Evolutionary conservation across 805 yeast species (phyloP).

Genomic region (Candida cerambycidarum): DNA sequence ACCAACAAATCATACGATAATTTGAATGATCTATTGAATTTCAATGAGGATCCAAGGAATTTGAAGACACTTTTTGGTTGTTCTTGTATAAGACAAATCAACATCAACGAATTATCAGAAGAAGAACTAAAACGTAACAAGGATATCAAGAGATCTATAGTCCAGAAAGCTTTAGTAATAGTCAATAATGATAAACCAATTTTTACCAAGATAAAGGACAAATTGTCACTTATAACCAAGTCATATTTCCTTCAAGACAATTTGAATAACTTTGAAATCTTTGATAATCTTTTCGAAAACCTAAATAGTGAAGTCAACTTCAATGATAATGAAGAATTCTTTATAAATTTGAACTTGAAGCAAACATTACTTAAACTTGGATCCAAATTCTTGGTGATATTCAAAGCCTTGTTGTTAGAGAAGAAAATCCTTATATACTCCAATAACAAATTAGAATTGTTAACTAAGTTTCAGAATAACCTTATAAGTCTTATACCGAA

Average conservation of each 20-base stretch:
- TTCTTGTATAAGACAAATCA: constrained; percentile 85
- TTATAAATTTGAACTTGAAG: constrained; percentile 69
- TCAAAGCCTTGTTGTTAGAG: constrained; percentile 79
- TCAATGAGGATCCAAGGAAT: constrained; percentile 39
- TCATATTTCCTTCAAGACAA: constrained; percentile 81
- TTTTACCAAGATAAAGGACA: constrained; percentile 84
- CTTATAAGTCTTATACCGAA: constrained; percentile 82
- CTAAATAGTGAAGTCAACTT: constrained; percentile 39
- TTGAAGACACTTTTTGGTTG: constrained; percentile 85
- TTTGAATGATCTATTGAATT: constrained; percentile 32
- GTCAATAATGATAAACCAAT: constrained; percentile 79
- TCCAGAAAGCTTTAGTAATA: constrained; percentile 88
- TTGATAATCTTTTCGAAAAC: constrained; percentile 70
- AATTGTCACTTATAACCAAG: constrained; percentile 83
- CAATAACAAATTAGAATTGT: constrained; percentile 66
- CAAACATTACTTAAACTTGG: constrained; percentile 61
- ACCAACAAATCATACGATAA: constrained; percentile 46
- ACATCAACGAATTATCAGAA: constrained; percentile 53
- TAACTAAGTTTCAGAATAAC: constrained; percentile 83
- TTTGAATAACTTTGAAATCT: constrained; percentile 66
- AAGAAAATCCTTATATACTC: constrained; percentile 74
- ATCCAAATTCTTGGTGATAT: constrained; percentile 57
- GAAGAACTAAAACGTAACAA: constrained; percentile 47
- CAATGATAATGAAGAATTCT: constrained; percentile 38
- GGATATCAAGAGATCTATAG: constrained; percentile 79